These are phyloP conservation scores for Pythium sukuiense DNA, from an alignment of 352 stramenopile species.

Conservation along the genomic window DNA sequence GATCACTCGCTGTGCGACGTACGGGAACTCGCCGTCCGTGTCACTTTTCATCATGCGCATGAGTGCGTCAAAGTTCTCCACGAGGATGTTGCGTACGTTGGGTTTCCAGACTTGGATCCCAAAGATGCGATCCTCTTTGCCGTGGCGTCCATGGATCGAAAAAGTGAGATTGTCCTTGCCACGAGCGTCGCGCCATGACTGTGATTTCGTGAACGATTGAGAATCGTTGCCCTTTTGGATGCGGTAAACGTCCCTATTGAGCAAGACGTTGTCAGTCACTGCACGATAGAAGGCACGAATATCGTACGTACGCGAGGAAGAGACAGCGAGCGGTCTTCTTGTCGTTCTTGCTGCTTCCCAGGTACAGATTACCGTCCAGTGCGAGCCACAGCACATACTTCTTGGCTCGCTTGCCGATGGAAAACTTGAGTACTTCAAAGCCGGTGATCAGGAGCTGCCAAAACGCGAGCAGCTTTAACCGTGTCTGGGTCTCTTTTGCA, in stretches of 20 bases:
- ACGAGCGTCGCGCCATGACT: conserved; percentile 47
- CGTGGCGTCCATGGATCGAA: conserved; percentile 40
- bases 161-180: conserved; percentile 49
- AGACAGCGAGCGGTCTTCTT: conserved; percentile 40
- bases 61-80: conserved; percentile 46
- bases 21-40: conserved; percentile 50
- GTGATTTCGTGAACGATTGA: conserved; percentile 51
- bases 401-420: conserved; percentile 45
- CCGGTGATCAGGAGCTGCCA: conserved; percentile 58
- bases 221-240: conserved; percentile 44
- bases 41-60: conserved; percentile 47
- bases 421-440: conserved; percentile 56
- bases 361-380: conserved; percentile 42
- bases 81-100: conserved; percentile 48
- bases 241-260: conserved; percentile 41
- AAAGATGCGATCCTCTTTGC: conserved; percentile 44
- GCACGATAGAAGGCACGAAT: neutral
- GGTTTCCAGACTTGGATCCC: conserved; percentile 46
- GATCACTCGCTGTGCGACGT: conserved; percentile 41
- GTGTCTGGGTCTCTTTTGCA: conserved; percentile 32
- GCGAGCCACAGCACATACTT: conserved; percentile 53
- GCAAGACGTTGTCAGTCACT: neutral
- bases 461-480: conserved; percentile 49
- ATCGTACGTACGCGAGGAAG: conserved; percentile 42
- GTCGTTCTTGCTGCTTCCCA: conserved; percentile 47